Evolutionary conservation across 371 early-diverging fungal species (phyloP), one percentile per base, ranked within the genome.

Genomic region (Funneliformis caledonium): DNA sequence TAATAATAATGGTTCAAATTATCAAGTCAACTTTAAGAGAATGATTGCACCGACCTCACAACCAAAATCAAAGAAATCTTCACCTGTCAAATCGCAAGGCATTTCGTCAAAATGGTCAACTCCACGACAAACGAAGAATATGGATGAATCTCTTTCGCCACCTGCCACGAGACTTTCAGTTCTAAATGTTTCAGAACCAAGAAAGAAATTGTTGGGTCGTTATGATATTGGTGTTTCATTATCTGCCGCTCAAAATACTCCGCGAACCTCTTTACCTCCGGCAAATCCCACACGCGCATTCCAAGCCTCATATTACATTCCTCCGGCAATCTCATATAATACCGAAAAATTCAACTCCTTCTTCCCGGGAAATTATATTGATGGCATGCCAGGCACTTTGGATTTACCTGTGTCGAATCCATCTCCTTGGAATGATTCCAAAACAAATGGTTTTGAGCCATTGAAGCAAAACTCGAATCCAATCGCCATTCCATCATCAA

Each of bases 1-100:
- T 85, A 95, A 93, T 85, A 94, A 95, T 85, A 84, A 83, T 52
- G 93, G 93, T 12, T 81, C 83, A 68, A 94, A 95, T 84, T 94
- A 94, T 85, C 88, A 90, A 77, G 78, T 91, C 52, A 83, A 88
- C 47, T 82, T 88, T 45, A 85, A 83, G 19, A 82, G 83, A 22
- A 73, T 81, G 0, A 76, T 81, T 19, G 81, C 79, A 9, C 37
- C 48, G 10, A n/a, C 80, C 3, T 6, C 37, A 26, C 72, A 69
- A 16, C 64, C 81, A 2, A 26, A 68, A 45, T 14, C 22, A 43
- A 47, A 52, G 45, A 19, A 42, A 64, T 77, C 6, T 81, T 81
- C 76, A 82, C 59, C 60, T 79, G 61, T 22, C 37, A 80, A 22
- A 56, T 80, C 1, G 10, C 31, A 22, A 31, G 9, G 26, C 2